Conservation (phyloP, 495 filamentous ascomycete species). For the Neurospora intermedia region DNA sequence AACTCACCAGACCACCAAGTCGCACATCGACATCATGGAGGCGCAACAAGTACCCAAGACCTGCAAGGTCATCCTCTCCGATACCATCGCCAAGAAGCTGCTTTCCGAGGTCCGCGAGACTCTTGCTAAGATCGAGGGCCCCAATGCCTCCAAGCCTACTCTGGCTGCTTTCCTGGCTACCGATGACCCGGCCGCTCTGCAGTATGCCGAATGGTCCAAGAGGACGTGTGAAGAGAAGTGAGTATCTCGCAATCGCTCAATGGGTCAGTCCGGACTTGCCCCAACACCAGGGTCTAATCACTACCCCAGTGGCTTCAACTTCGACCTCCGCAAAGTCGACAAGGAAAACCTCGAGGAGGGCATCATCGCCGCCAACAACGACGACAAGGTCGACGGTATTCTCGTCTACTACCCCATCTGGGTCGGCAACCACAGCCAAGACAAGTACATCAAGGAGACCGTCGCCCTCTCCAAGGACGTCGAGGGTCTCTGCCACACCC, state of each 20-base stretch:
- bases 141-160: conserved; percentile 46
- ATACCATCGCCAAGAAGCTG: conserved; percentile 69
- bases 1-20: not conserved
- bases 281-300: conserved; percentile 3
- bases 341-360: conserved; percentile 83
- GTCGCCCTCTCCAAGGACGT: conserved; percentile 85
- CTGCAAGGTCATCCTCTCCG: conserved; percentile 86
- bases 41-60: conserved; percentile 42
- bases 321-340: conserved; percentile 68
- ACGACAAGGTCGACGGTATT: conserved; percentile 73
- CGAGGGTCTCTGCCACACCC: conserved; percentile 84
- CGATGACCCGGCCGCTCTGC: conserved; percentile 74
- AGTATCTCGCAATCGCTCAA: conserved; percentile 21
- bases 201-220: conserved; percentile 95
- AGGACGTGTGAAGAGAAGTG: conserved; percentile 94
- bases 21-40: conserved; percentile 22
- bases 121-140: conserved; percentile 50
- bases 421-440: conserved; percentile 57
- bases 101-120: conserved; percentile 65
- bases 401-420: conserved; percentile 99
- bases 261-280: not conserved
- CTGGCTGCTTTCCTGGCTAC: conserved; percentile 90
- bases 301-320: conserved; percentile 66
- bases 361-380: conserved; percentile 71
- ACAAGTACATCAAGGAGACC: conserved; percentile 93